phyloP scores from a whole-genome alignment of 1,139 yeast genomes.

The Taphrina deformans region DNA sequence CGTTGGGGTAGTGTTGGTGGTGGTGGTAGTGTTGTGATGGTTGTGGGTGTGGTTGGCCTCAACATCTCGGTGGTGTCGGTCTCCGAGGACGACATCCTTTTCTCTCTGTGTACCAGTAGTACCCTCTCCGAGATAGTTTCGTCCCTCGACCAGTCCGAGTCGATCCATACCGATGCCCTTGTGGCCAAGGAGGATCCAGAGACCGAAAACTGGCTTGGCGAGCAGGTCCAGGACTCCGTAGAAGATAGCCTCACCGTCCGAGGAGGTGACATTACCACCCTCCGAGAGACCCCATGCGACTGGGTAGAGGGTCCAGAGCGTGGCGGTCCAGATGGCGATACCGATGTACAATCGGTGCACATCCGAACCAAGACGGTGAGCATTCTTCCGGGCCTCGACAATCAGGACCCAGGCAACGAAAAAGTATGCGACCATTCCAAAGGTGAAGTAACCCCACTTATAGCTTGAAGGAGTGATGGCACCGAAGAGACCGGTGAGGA shows the following conservation, averaged over 20 bases:
- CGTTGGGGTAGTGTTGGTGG: not conserved
- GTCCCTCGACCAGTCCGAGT: slow-evolving; percentile 24
- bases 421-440: slow-evolving; percentile 44
- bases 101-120: slow-evolving; percentile 13
- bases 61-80: slow-evolving; percentile 6
- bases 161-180: slow-evolving; percentile 27
- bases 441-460: slow-evolving; percentile 65
- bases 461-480: slow-evolving; percentile 50
- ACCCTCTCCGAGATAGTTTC: slow-evolving; percentile 17
- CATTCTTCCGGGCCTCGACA: slow-evolving; percentile 36
- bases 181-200: slow-evolving; percentile 32
- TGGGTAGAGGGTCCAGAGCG: slow-evolving; percentile 56
- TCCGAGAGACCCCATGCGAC: slow-evolving; percentile 60
- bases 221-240: slow-evolving; percentile 58
- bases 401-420: slow-evolving; percentile 38
- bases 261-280: slow-evolving; percentile 62
- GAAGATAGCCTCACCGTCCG: slow-evolving; percentile 61
- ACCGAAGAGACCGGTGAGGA: slow-evolving; percentile 43
- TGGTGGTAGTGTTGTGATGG: not conserved
- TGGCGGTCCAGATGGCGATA: slow-evolving; percentile 44
- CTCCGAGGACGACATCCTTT: slow-evolving; percentile 23
- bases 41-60: slow-evolving; percentile 17
- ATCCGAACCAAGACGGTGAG: slow-evolving; percentile 38
- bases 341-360: slow-evolving; percentile 38
- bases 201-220: slow-evolving; percentile 34